Conservation (phyloP, 768 basidiomycete species). For the Trametopsis cervina region DNA sequence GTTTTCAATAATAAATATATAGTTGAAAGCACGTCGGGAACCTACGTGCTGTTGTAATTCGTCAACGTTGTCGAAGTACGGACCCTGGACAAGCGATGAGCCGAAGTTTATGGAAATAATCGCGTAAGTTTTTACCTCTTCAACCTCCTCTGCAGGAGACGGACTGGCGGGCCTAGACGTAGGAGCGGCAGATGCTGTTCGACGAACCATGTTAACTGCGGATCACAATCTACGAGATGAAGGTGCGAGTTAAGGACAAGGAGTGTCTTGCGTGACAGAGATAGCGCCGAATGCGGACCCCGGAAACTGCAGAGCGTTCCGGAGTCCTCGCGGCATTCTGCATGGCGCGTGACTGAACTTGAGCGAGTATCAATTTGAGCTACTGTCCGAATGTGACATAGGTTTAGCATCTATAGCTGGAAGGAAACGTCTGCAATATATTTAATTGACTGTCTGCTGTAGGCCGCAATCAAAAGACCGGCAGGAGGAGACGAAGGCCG, state of each 20-base stretch:
- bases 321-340: not conserved
- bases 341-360: no score
- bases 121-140: conserved; percentile 27
- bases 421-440: no score
- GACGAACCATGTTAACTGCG: conserved; percentile 29
- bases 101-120: not conserved
- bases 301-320: conserved; percentile 1
- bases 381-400: no score
- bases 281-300: not conserved
- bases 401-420: no score
- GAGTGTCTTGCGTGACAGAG: not conserved
- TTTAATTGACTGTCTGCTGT: no score
- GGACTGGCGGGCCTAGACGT: conserved; percentile 44
- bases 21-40: not conserved
- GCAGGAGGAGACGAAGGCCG: no score
- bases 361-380: no score
- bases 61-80: conserved; percentile 75
- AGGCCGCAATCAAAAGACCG: no score
- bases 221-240: no score
- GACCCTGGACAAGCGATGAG: conserved; percentile 30
- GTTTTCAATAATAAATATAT: not conserved
- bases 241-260: not conserved
- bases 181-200: conserved; percentile 38
- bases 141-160: conserved; percentile 33
- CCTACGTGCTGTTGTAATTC: conserved; percentile 77